These are phyloP conservation scores for Phytophthora sansomeana DNA, from an alignment of 352 stramenopile genomes.

Conservation along the genomic window DNA sequence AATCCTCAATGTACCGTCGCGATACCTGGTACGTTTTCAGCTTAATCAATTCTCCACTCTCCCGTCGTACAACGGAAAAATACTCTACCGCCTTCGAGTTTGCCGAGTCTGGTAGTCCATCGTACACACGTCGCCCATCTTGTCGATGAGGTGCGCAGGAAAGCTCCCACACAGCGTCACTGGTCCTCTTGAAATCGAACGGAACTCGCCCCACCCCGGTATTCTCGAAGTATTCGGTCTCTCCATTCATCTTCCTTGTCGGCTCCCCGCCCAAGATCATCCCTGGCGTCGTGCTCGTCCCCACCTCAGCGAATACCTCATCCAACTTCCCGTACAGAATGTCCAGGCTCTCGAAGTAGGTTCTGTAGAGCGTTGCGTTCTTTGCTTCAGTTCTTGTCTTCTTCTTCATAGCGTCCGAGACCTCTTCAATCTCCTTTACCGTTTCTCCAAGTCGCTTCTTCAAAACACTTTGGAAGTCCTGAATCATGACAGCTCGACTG, in stretches of 20 bases:
- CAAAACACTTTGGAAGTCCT: constrained; percentile 28
- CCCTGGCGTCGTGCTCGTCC: constrained; percentile 7
- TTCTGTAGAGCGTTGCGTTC: constrained; percentile 32
- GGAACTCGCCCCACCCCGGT: constrained; percentile 23
- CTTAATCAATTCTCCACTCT: constrained; percentile 19
- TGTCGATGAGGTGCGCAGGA: constrained; percentile 19
- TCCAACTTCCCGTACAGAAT: constrained; percentile 22
- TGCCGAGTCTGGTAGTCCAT: constrained; percentile 27
- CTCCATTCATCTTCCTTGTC: constrained; percentile 15
- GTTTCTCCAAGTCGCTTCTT: constrained; percentile 23
- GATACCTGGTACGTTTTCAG: constrained; percentile 26
- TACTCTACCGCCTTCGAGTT: constrained; percentile 47
- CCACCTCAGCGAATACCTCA: constrained; percentile 24
- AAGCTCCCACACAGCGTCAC: constrained; percentile 33
- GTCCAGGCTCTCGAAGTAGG: constrained; percentile 33
- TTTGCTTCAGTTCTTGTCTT: constrained; percentile 15
- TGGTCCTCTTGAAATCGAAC: constrained; percentile 21
- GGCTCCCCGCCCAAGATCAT: constrained; percentile 26
- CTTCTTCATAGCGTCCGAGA: constrained; percentile 21
- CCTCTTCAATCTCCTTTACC: constrained; percentile 1
- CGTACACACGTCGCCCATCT: constrained; percentile 16
- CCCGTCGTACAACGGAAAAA: constrained; percentile 15
- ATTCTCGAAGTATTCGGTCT: constrained; percentile 33
- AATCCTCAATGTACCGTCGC: constrained; percentile 42
- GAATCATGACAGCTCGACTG: constrained; percentile 29